Evolutionary conservation across 1,139 yeast genomes (phyloP).

Genomic region (Debaryomyces singareniensis): DNA sequence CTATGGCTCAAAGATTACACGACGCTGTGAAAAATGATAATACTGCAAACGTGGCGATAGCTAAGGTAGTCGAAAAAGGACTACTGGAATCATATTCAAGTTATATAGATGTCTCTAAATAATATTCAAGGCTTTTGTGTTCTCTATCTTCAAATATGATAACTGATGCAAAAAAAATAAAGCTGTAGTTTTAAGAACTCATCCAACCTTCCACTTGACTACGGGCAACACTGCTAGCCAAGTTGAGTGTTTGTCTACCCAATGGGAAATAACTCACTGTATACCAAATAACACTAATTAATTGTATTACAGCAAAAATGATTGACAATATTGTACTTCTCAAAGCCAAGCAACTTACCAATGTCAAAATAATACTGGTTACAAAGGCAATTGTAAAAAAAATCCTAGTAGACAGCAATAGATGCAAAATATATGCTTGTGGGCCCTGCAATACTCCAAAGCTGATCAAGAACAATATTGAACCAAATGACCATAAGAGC

Average conservation of each 20-base stretch:
- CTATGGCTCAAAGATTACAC: slow-evolving; percentile 20
- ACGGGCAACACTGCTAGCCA: slow-evolving; percentile 51
- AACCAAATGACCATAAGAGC: slow-evolving; percentile 55
- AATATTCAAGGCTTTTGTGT: background rate
- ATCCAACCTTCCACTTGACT: slow-evolving; percentile 58
- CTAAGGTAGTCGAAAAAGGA: slow-evolving; percentile 41
- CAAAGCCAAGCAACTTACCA: slow-evolving; percentile 41
- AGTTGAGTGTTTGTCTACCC: slow-evolving; percentile 49
- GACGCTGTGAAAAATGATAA: slow-evolving; percentile 19
- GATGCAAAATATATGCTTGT: slow-evolving; percentile 40
- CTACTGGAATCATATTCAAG: slow-evolving; percentile 10
- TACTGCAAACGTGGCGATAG: slow-evolving; percentile 34
- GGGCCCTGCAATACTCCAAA: slow-evolving; percentile 56
- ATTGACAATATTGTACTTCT: slow-evolving; percentile 44
- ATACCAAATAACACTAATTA: slow-evolving; percentile 49
- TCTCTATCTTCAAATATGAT: too few species aligned
- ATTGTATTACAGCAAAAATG: slow-evolving; percentile 45
- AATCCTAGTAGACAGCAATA: slow-evolving; percentile 45
- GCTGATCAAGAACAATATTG: slow-evolving; percentile 49
- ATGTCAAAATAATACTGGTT: slow-evolving; percentile 44
- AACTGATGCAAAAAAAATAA: too few species aligned
- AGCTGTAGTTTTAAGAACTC: slow-evolving; percentile 19
- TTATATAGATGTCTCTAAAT: background rate
- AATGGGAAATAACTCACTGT: slow-evolving; percentile 59
- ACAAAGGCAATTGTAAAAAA: slow-evolving; percentile 45